Conservation (phyloP, 169 alveolate genomes). For the Cryptosporidium bovis region DNA sequence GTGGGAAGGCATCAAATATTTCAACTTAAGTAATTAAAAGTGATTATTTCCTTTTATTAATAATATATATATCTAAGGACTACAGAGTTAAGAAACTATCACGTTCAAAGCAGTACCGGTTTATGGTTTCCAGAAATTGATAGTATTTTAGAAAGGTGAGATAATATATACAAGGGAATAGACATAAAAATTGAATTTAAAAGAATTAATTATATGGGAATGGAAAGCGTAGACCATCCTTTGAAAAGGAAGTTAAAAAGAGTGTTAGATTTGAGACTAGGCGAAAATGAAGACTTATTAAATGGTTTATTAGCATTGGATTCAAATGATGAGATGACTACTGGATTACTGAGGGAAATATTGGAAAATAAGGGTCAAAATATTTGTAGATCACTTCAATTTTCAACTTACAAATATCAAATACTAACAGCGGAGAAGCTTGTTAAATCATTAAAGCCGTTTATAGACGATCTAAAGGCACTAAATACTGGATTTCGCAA, state of each 20-base stretch:
- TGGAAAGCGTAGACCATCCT: slow-evolving; percentile 1
- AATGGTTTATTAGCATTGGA: slow-evolving; percentile 15
- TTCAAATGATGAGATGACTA: slow-evolving; percentile 8
- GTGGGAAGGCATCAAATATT: neutral
- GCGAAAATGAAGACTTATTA: slow-evolving; percentile 50
- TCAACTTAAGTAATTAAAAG: neutral
- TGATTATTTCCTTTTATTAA: too few species aligned
- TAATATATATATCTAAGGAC: too few species aligned
- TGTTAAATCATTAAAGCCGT: slow-evolving; percentile 47
- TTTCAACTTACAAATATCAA: slow-evolving; percentile 36
- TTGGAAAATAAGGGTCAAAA: slow-evolving; percentile 1
- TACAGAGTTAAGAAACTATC: too few species aligned
- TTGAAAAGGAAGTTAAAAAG: slow-evolving; percentile 37
- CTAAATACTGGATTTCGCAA: slow-evolving; percentile 3
- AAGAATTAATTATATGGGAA: too few species aligned
- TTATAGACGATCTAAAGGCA: slow-evolving; percentile 39
- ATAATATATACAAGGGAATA: too few species aligned
- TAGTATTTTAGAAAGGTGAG: too few species aligned
- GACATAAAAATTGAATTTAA: too few species aligned
- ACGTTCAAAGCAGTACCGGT: too few species aligned
- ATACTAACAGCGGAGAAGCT: slow-evolving; percentile 7
- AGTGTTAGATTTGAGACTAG: slow-evolving; percentile 41
- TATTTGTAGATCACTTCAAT: slow-evolving; percentile 43
- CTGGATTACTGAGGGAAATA: slow-evolving; percentile 25
- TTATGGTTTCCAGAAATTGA: too few species aligned